Conservation (phyloP, 768 basidiomycete genomes). For the Artomyces pyxidatus region DNA sequence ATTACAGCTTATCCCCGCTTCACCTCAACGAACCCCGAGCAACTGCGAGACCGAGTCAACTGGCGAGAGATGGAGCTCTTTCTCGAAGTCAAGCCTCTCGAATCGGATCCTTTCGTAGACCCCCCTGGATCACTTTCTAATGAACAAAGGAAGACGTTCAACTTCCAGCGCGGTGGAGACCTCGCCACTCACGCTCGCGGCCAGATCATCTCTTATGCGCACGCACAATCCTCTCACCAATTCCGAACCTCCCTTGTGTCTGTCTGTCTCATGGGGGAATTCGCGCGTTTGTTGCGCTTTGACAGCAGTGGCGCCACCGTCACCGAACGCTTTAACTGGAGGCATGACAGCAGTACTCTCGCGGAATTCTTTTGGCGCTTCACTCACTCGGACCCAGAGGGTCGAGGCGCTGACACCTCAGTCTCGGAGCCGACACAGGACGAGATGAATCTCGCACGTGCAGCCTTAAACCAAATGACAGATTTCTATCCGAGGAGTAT, state of each 20-base stretch:
- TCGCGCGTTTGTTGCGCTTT: neutral
- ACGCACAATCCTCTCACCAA: neutral
- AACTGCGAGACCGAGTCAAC: too few species aligned
- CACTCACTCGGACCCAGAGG: neutral
- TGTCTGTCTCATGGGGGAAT: neutral
- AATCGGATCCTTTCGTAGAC: too few species aligned
- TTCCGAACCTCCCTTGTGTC: neutral
- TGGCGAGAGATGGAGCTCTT: too few species aligned
- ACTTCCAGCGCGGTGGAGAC: too few species aligned
- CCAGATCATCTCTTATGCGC: neutral
- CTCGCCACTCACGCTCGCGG: too few species aligned
- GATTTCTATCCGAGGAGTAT: too few species aligned
- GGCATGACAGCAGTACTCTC: neutral
- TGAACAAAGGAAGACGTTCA: too few species aligned
- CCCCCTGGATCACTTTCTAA: too few species aligned
- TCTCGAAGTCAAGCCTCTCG: too few species aligned
- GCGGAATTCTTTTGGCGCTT: neutral
- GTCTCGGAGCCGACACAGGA: neutral
- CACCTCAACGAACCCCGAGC: too few species aligned
- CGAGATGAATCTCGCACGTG: neutral
- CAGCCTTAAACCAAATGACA: too few species aligned
- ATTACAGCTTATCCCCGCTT: neutral
- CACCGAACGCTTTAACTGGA: neutral
- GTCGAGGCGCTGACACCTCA: neutral
- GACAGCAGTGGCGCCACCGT: conserved; percentile 4